phyloP scores from a whole-genome alignment of 768 basidiomycete genomes.

The Phlebiopsis gigantea region DNA sequence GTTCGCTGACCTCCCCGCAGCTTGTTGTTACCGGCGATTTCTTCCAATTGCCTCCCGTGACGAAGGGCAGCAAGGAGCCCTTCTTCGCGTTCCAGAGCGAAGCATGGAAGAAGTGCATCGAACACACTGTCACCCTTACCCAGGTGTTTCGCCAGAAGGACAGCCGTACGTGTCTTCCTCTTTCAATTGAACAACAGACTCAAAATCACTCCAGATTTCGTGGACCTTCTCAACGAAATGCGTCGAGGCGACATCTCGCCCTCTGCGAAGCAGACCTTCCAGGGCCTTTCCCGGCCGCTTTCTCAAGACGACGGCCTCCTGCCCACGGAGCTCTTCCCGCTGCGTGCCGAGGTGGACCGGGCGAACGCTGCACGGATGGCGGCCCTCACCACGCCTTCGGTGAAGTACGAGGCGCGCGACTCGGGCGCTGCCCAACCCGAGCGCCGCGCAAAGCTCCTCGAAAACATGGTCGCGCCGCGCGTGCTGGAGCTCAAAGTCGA shows the following conservation, averaged over 20 bases:
- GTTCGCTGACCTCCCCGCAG: conserved; percentile 20
- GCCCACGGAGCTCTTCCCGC: conserved; percentile 57
- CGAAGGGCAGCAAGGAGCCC: conserved; percentile 34
- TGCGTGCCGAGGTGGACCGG: conserved; percentile 62
- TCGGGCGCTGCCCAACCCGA: conserved; percentile 36
- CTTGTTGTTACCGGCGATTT: conserved; percentile 38
- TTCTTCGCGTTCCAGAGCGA: conserved; percentile 66
- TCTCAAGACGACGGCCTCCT: conserved; percentile 27
- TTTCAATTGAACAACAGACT: not conserved
- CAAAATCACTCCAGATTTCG: conserved; percentile 43
- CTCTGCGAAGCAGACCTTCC: conserved; percentile 43
- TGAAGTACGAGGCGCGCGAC: conserved; percentile 49
- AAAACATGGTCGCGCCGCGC: conserved; percentile 57
- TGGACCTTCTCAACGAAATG: conserved; percentile 73
- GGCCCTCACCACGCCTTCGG: conserved; percentile 36
- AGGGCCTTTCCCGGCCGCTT: conserved; percentile 36
- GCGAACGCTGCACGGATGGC: conserved; percentile 54
- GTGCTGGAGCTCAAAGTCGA: conserved; percentile 52
- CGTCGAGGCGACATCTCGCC: conserved; percentile 52
- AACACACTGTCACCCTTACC: conserved; percentile 56
- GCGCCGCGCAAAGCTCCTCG: conserved; percentile 48
- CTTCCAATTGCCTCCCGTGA: conserved; percentile 60
- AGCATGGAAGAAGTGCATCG: conserved; percentile 51
- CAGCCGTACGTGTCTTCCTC: conserved; percentile 37
- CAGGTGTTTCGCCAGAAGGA: conserved; percentile 78